Conservation (phyloP, 495 filamentous ascomycete genomes). For the Penicillium maclennaniae region DNA sequence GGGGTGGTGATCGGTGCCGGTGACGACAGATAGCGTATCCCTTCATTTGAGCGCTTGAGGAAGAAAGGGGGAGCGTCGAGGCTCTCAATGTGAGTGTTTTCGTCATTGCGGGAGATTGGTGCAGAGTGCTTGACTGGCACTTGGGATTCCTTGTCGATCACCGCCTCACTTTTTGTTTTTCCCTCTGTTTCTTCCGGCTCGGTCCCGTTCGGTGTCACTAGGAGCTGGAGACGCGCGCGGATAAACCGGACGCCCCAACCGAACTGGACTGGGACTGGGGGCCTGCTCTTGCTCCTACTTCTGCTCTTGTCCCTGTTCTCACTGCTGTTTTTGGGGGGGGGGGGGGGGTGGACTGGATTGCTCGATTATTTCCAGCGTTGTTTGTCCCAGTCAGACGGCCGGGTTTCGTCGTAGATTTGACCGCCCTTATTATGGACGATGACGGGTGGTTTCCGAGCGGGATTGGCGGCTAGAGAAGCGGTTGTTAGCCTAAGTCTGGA, state of each 20-base stretch:
- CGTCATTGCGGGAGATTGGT: not conserved
- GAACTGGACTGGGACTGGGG: not conserved
- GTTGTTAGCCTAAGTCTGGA: constrained; percentile 24
- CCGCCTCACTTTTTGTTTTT: constrained; percentile 29
- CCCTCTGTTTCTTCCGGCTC: too few relatives aligned
- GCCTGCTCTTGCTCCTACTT: too few relatives aligned
- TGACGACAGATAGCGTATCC: constrained; percentile 1
- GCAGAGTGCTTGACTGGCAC: not conserved
- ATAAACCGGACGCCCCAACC: constrained; percentile 10
- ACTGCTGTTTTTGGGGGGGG: not conserved
- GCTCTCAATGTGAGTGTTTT: not conserved
- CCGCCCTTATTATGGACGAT: constrained; percentile 45
- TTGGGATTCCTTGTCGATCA: constrained; percentile 4
- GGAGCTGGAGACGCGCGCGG: constrained; percentile 20
- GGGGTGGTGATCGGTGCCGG: not conserved
- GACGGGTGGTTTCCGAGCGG: constrained; percentile 36
- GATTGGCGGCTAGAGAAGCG: constrained; percentile 19
- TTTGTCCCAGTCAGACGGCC: constrained; percentile 47
- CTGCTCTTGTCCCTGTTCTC: too few relatives aligned
- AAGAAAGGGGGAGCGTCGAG: constrained; percentile 7
- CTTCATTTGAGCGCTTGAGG: not conserved
- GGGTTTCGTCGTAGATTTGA: constrained; percentile 45
- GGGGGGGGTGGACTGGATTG: too few relatives aligned
- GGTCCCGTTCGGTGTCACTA: not conserved
- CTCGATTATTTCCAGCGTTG: constrained; percentile 45